Evolutionary conservation across 2,329 filamentous ascomycete genomes (phyloP), one percentile per base, ranked within the genome.

Genomic region (Fusarium fujikuroi): DNA sequence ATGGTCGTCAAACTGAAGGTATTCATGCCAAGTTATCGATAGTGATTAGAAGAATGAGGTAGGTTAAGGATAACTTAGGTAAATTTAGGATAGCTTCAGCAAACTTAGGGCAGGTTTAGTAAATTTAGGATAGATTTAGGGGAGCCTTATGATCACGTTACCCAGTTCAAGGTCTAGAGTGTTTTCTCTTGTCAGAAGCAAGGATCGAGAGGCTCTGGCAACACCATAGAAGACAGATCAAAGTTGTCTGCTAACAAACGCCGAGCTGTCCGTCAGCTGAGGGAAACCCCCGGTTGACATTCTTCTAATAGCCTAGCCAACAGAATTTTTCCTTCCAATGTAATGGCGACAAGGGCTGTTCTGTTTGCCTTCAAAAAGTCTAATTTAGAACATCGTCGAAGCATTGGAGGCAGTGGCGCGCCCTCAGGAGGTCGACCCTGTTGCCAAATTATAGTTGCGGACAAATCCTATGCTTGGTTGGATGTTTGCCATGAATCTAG

Each of bases 321-420:
- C 5, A 28, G 12, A 21, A 21, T 3, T 21, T 19, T 46, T 3
- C 5, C 8, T 46, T 19, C 18, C 3, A 12, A 14, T 19, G 5
- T 9, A 19, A 19, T 14, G 12, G 8, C 4, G 23, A 14, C 0
- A 25, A 46, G 23, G 2, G 1, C 18, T 46, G 5, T 25, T 14
- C 4, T 9, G 5, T 21, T 21, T 1, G 15, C 9, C 11, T 28
- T 46, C 10, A 14, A 21, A 19, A 46, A 3, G 11, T 25, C 43
- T 15, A 7, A 21, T 28, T 10, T 19, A 15, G 8, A 46, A 21
- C 43, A 5, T 28, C 12, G 2, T 7, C 6, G 25, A 10, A 21
- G 25, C 12, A 28, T 46, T 46, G 4, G 8, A 16, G 12, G 44
- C 19, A 47, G 25, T 28, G 12, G 12, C 9, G 7, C 19, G 4